Percentiles rank a stretch among this genome's conserved stretches.
Evolutionary conservation across 2,329 filamentous ascomycete genomes (phyloP).

Genomic region (Pseudogymnoascus destructans): DNA sequence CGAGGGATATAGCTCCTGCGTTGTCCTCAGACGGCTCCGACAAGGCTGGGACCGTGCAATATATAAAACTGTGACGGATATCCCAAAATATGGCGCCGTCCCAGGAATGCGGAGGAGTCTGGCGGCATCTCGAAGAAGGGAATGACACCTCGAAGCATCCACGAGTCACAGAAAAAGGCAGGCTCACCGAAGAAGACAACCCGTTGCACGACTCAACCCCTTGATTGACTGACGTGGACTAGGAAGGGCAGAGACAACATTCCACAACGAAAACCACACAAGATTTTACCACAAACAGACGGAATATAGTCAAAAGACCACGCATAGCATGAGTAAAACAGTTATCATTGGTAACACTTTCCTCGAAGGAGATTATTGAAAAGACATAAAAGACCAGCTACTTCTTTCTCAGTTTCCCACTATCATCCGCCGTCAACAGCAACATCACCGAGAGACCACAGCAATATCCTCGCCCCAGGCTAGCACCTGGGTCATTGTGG

Average conservation of each 20-base stretch:
- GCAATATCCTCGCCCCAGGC: background rate
- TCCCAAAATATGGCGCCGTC: background rate
- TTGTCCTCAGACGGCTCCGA: background rate
- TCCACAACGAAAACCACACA: background rate
- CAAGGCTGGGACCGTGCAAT: background rate
- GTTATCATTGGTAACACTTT: background rate
- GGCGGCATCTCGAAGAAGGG: background rate
- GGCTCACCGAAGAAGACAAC: background rate
- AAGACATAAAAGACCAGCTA: background rate
- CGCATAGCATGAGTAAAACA: background rate
- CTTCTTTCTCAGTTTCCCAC: background rate
- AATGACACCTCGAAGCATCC: background rate
- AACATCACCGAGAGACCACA: background rate
- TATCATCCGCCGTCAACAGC: background rate
- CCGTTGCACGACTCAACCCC: background rate
- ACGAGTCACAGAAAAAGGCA: background rate
- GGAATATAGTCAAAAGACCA: background rate
- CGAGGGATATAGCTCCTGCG: background rate
- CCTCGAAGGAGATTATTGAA: background rate
- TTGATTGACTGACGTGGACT: background rate
- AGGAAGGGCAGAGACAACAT: background rate
- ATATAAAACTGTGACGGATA: background rate
- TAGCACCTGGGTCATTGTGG: background rate
- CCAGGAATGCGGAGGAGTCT: background rate
- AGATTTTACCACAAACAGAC: background rate